A percentile compares a stretch with the other conserved stretches of the same genome.
Evolutionary conservation across 2,329 filamentous ascomycete genomes (phyloP).

Genomic region (Pseudocercospora fijiensis): DNA sequence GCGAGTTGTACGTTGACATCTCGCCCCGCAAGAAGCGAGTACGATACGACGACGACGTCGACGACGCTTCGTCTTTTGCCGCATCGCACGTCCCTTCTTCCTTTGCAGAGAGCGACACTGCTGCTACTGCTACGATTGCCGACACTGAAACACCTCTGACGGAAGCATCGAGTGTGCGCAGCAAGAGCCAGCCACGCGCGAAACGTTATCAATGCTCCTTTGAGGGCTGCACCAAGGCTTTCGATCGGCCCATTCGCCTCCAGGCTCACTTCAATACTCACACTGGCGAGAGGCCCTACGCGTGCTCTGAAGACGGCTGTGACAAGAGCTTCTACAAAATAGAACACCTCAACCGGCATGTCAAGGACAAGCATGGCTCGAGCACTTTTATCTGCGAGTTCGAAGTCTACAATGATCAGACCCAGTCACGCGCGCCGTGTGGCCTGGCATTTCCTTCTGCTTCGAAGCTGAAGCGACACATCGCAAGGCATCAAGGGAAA

Average conservation of each 20-base stretch:
- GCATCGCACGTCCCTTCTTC: conserved; percentile 14
- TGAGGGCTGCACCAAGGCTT: conserved; percentile 74
- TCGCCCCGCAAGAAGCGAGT: conserved; percentile 20
- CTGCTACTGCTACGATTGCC: conserved; percentile 17
- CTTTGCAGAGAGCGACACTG: conserved; percentile 17
- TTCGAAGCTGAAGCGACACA: conserved; percentile 73
- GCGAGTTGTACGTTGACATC: conserved; percentile 16
- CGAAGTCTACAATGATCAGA: conserved; percentile 25
- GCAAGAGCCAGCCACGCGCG: conserved; percentile 49
- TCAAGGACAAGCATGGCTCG: conserved; percentile 77
- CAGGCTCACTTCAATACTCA: conserved; percentile 80
- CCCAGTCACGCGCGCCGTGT: conserved; percentile 55
- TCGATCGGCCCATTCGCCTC: conserved; percentile 81
- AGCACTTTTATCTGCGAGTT: conserved; percentile 70
- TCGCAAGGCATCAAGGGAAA: conserved; percentile 73
- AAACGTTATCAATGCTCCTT: conserved; percentile 77
- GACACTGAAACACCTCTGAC: conserved; percentile 25
- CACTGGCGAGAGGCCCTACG: conserved; percentile 77
- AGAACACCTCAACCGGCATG: conserved; percentile 81
- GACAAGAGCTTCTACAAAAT: conserved; percentile 82
- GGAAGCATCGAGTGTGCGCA: conserved; percentile 24
- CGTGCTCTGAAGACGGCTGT: conserved; percentile 68
- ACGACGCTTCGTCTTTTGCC: conserved; percentile 14
- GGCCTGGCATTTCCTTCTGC: conserved; percentile 78
- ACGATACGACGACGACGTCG: conserved; percentile 12